Base-by-base conservation (phyloP, 2,329 filamentous ascomycete species). In the Pleochaeta shiraiana region DNA sequence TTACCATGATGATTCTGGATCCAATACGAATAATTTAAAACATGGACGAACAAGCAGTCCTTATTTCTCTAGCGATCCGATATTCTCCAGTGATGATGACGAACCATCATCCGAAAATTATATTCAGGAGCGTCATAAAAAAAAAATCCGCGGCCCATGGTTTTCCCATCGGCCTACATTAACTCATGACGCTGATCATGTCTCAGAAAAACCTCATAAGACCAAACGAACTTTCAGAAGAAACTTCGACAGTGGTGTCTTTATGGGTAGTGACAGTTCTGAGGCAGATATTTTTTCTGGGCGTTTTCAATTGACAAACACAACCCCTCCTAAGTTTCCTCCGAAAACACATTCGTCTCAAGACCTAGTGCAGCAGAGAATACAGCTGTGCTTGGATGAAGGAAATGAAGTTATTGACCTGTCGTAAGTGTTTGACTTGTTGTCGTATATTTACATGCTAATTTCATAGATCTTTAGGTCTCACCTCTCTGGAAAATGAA, bases 1-100 rank as follows among this genome's bases (percentile, higher is more conserved):
- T 60, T 31, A 65, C 6, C 69, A 68, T 67, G 63, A 69, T 65
- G 53, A 68, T 26, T 31, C 47, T 11, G 68, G 66, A 21, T 61
- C 67, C 30, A 63, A 67, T 2, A 66, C 65, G 39, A 65, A 63
- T 59, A 62, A 65, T 26, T 39, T 73, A 66, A 78, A 79, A 71
- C 77, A 76, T 66, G 70, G 72, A 37, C 73, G 74, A 67, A 69
- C 67, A 62, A 67, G 72, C 71, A 69, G 68, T 33, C 70, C 70
- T 59, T 68, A 76, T 43, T 75, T 80, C 67, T 88, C 84, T 24
- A 88, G 86, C 70, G 86, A 89, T 70, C 84, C 85, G 3, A 79
- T 83, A 61, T 73, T 88, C 30, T 89, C 89, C 73, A 88, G 84
- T 3, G 85, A 83, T 71, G 86, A 89, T 66, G 85, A 88, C 69